These are phyloP conservation scores for Huiozyma naganishii DNA, from an alignment of 805 yeast genomes.

Conservation along the genomic window DNA sequence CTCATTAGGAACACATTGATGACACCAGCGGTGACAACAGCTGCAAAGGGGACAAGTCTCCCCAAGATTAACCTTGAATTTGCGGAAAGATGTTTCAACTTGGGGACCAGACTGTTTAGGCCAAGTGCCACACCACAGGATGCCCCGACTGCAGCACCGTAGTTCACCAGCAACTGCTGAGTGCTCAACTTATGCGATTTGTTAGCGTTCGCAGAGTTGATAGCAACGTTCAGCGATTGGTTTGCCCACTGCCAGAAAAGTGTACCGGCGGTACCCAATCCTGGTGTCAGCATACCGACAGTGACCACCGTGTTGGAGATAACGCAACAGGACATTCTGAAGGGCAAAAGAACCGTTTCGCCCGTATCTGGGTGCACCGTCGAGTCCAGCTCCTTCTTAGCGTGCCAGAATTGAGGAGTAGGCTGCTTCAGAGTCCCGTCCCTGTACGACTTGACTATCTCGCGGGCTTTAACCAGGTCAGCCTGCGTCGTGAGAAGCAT, in stretches of 20 bases:
- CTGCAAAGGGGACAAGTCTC: conserved; percentile 94
- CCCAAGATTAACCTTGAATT: conserved; percentile 60
- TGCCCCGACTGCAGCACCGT: conserved; percentile 82
- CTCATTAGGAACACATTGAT: conserved; percentile 96
- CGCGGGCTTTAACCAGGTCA: conserved; percentile 55
- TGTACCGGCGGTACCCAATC: conserved; percentile 80
- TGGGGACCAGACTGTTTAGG: conserved; percentile 82
- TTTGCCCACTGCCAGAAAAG: conserved; percentile 96
- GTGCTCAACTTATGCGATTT: conserved; percentile 86
- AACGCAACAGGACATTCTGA: conserved; percentile 95
- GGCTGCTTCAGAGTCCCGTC: conserved; percentile 54
- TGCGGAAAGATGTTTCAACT: conserved; percentile 59
- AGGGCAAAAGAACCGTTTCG: conserved; percentile 82
- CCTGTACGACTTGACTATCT: conserved; percentile 57
- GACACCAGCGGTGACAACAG: conserved; percentile 94
- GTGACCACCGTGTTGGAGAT: conserved; percentile 89
- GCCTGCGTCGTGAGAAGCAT: conserved; percentile 65
- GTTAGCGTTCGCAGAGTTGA: conserved; percentile 91
- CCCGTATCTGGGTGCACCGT: conserved; percentile 96
- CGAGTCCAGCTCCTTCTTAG: conserved; percentile 79
- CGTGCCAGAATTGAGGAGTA: conserved; percentile 80
- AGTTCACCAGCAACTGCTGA: conserved; percentile 64
- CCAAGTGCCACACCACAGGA: conserved; percentile 95
- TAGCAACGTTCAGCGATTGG: conserved; percentile 93
- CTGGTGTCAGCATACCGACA: conserved; percentile 96